phyloP scores from a whole-genome alignment of 352 stramenopile genomes.

The Phytopythium vexans region DNA sequence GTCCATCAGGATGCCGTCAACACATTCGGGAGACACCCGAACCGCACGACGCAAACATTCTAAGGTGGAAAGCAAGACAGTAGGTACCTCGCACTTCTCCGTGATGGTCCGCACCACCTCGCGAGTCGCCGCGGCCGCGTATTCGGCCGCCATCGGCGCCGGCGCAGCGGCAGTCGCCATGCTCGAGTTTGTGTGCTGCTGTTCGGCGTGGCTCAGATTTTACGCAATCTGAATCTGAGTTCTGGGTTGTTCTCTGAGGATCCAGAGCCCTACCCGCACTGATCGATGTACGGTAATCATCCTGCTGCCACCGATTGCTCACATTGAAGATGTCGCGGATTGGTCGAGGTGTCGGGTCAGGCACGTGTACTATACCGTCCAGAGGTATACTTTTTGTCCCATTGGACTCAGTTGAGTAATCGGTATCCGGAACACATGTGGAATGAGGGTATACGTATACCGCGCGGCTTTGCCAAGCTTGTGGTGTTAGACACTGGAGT shows the following conservation, averaged over 20 bases:
- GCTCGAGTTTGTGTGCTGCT: too few relatives aligned
- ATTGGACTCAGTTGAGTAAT: neutral
- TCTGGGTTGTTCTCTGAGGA: too few relatives aligned
- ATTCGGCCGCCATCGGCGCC: conserved; percentile 11
- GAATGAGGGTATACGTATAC: neutral
- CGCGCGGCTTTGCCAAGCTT: conserved; percentile 4
- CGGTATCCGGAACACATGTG: neutral
- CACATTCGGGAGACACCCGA: neutral
- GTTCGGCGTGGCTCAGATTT: neutral
- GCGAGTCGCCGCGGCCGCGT: conserved; percentile 46
- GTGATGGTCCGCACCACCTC: conserved; percentile 64
- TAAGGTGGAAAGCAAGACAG: neutral
- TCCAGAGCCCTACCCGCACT: neutral
- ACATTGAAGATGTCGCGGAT: conserved; percentile 10
- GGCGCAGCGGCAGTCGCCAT: too few relatives aligned
- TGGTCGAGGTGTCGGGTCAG: conserved; percentile 4
- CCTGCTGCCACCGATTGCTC: neutral
- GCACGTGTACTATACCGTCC: too few relatives aligned
- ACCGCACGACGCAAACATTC: neutral
- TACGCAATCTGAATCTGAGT: neutral
- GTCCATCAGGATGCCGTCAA: too few relatives aligned
- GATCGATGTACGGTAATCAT: conserved; percentile 2
- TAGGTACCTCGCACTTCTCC: conserved; percentile 63
- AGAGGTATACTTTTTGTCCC: neutral
- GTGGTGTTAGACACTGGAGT: neutral